Base-by-base conservation (phyloP, 208 protist genomes). In the Leishmania arabica region DNA sequence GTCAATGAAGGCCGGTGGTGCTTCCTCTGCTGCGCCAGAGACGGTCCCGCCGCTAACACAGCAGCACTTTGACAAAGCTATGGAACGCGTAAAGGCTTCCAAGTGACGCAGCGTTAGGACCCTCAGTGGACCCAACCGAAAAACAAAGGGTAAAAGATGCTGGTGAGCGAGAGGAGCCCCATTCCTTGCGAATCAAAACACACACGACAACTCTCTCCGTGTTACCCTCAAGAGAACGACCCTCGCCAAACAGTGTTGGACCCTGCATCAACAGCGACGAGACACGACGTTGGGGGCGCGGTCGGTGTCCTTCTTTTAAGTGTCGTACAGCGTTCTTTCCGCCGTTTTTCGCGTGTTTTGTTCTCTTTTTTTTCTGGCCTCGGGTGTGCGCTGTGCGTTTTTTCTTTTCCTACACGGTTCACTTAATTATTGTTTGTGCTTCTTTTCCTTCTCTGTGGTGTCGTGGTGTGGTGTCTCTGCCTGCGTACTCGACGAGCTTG, bases 51-150 rank as follows among this genome's bases (percentile, higher is more conserved):
- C 86, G 15, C 84, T 97, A 34, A 91, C 79, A 15, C 79, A 86
- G 72, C 82, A 85, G 17, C 92, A 97, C 87, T 96, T 97, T 81
- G 87, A 91, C 64, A 88, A 88, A 58, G 94, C 94, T 19, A 74
- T 97, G 75, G 84, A 86, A 66, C 91, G 92, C 47, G 86, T 97
- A 34, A 91, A 91, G 78, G 87, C 92, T 6, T 93, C 92, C 40
- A 87, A 77, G 66, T 90, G 83, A 74, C 37, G 17, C 24, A 54
- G n/a, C 34, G 21, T 45, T 47, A 62, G 19, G 72, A 17, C 34
- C 72, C 31, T 45, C n/a, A 53, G 42, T 54, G 73, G 64, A 56
- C 24, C 27, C 47, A 62, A 49, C 19, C 11, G 9, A 51, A 27
- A 24, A 11, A 54, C 6, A 53, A 51, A 53, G 34, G n/a, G 64